Evolutionary conservation across 192 early-diverging fungal species (phyloP), one percentile per base, ranked within the genome.

Genomic region (Podila clonocystis): DNA sequence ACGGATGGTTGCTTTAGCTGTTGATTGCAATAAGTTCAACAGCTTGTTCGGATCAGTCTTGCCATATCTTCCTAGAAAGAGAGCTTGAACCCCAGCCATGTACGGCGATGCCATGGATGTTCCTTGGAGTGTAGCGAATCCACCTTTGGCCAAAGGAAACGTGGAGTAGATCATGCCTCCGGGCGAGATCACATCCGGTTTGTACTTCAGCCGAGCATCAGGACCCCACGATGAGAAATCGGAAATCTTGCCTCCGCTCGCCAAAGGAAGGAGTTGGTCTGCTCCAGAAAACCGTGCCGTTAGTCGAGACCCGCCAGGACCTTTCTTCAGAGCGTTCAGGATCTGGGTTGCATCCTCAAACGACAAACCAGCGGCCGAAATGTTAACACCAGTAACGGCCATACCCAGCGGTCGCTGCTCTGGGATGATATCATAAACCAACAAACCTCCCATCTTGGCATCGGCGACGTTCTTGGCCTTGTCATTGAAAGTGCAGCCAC

Each of bases 161-260:
- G 91, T 89, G 22, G 87, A 89, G 50, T 87, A 90, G 59, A 92
- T 90, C 64, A 84, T 85, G 22, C 88, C 88, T 63, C 91, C 91
- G 6, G 91, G 91, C 7, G 90, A 83, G 1, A 84, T 72, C 11
- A 92, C 71, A 11, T 88, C 88, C 3, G 90, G 90, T 68, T 94
- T 93, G 50, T 91, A 67, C 17, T 84, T 68, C 49, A 96, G 75
- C 58, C 93, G 87, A 36, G 85, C 85, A 59, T 87, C 91, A 0
- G 93, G 89, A 31, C 96, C 96, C 70, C 87, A 89, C 20, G 91
- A 92, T 24, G 92, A 92, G 68, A 93, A 95, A 70, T 72, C 70
- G 13, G 95, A 95, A 19, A 94, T 82, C 36, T 86, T 92, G 52
- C 90, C 90, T n/a, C 87, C 92, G 17, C 88, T 77, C 2, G 85